Conservation (phyloP, 306 rosid species). For the Rosa rugosa region DNA sequence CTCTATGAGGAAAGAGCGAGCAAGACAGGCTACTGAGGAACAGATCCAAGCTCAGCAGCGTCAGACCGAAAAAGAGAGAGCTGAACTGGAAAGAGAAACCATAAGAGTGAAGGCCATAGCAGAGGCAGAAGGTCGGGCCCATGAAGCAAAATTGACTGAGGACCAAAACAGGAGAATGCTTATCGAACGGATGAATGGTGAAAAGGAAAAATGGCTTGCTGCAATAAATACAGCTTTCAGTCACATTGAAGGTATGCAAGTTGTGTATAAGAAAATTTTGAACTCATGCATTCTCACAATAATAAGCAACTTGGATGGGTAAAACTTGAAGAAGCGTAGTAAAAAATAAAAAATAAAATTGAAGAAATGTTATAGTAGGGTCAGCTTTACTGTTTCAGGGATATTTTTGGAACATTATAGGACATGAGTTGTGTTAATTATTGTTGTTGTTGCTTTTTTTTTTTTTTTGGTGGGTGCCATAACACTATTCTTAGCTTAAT, state of each 20-base stretch:
- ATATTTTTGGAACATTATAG: not conserved
- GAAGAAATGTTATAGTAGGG: not conserved
- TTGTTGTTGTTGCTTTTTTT: not conserved
- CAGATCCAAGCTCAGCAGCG: constrained; percentile 90
- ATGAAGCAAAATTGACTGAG: constrained; percentile 81
- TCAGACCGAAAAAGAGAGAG: constrained; percentile 85
- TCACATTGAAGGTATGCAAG: constrained; percentile 85
- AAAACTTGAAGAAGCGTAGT: not conserved
- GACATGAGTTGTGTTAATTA: not conserved
- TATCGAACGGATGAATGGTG: constrained; percentile 76
- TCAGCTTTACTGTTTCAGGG: not conserved
- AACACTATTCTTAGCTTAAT: not conserved
- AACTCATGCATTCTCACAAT: not conserved
- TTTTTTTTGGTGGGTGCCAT: not conserved
- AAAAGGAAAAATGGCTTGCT: constrained; percentile 97
- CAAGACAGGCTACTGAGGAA: constrained; percentile 84
- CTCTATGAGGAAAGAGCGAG: constrained; percentile 76
- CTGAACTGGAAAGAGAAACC: constrained; percentile 91
- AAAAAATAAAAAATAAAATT: not conserved
- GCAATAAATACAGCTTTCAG: constrained; percentile 90
- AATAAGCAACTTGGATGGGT: not conserved
- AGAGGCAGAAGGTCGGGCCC: constrained; percentile 91
- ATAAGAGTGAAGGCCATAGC: constrained; percentile 90
- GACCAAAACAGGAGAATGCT: constrained; percentile 93
- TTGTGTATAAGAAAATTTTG: not conserved